A percentile compares a stretch with the other conserved stretches of the same genome.
Conservation (phyloP, 441 rosid genomes). For the Mallotus repandus region DNA sequence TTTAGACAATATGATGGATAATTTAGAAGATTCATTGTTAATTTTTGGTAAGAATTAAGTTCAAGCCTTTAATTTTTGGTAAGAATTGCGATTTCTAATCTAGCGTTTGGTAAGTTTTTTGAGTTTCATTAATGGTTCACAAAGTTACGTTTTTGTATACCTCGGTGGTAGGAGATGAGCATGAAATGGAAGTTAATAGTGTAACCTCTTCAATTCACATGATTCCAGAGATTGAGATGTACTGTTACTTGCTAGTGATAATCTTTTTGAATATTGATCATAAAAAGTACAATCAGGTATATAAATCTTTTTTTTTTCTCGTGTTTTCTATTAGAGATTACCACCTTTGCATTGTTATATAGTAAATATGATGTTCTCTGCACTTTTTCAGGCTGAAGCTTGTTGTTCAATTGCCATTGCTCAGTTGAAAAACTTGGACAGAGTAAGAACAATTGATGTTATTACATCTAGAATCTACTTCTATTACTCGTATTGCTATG, state of each 20-base stretch:
- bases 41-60: too few species aligned
- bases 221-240: slow-evolving; percentile 60
- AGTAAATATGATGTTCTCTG: too few species aligned
- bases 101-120: too few species aligned
- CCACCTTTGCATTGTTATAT: too few species aligned
- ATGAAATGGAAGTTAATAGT: too few species aligned
- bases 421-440: slow-evolving; percentile 52
- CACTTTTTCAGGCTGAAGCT: slow-evolving; percentile 47
- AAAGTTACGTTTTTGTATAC: background rate
- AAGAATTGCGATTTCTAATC: too few species aligned
- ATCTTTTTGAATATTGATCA: slow-evolving; percentile 68
- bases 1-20: too few species aligned
- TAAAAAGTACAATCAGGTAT: slow-evolving; percentile 60
- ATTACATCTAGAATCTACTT: too few species aligned
- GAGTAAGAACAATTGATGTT: slow-evolving; percentile 72
- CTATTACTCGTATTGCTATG: slow-evolving; percentile 71
- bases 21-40: too few species aligned
- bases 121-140: background rate
- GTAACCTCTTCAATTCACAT: slow-evolving; percentile 46
- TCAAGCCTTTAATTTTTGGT: too few species aligned
- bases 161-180: slow-evolving; percentile 46
- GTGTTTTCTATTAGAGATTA: too few species aligned
- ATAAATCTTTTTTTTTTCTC: too few species aligned
- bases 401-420: slow-evolving; percentile 62
- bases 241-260: slow-evolving; percentile 58